Evolutionary conservation across 2,329 filamentous ascomycete genomes (phyloP).

Genomic region (Aspergillus fischeri): DNA sequence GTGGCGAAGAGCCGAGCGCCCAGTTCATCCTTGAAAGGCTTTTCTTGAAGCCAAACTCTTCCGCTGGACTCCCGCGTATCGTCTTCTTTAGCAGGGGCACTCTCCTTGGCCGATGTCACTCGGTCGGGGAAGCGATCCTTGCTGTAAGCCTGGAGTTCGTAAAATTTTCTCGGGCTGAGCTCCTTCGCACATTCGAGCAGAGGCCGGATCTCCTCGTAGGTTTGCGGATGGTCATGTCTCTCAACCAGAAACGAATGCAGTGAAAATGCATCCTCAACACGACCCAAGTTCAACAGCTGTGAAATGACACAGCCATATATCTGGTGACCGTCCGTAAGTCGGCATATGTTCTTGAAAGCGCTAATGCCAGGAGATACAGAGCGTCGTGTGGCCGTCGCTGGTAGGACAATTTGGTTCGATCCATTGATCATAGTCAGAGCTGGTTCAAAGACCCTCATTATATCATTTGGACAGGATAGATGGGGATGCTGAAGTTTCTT

Average conservation of each 20-base stretch:
- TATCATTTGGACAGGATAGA: slow-evolving; percentile 26
- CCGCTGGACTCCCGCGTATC: not conserved
- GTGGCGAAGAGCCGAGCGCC: slow-evolving; percentile 80
- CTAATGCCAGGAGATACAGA: slow-evolving; percentile 22
- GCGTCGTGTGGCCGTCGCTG: slow-evolving; percentile 6
- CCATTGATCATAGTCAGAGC: slow-evolving; percentile 22
- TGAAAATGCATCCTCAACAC: slow-evolving; percentile 37
- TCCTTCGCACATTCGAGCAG: slow-evolving; percentile 38
- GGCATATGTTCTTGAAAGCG: slow-evolving; percentile 42
- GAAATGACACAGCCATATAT: slow-evolving; percentile 45
- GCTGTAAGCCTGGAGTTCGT: slow-evolving; percentile 19
- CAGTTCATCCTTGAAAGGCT: slow-evolving; percentile 61
- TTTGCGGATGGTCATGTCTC: slow-evolving; percentile 40
- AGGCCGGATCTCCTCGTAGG: slow-evolving; percentile 34
- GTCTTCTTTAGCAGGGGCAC: slow-evolving; percentile 2
- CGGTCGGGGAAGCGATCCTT: slow-evolving; percentile 13
- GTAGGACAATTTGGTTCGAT: slow-evolving; percentile 11
- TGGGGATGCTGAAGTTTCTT: slow-evolving; percentile 31
- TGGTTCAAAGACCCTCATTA: slow-evolving; percentile 26
- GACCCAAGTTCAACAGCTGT: slow-evolving; percentile 34
- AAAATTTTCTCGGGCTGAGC: slow-evolving; percentile 26
- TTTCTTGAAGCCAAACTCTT: slow-evolving; percentile 26
- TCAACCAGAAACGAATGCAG: slow-evolving; percentile 46
- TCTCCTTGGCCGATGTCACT: slow-evolving; percentile 8
- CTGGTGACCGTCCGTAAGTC: slow-evolving; percentile 30